Percentiles rank a stretch among this genome's conserved stretches.
These are phyloP conservation scores for Prunella vulgaris DNA, from an alignment of 257 asterid species.

Conservation along the genomic window DNA sequence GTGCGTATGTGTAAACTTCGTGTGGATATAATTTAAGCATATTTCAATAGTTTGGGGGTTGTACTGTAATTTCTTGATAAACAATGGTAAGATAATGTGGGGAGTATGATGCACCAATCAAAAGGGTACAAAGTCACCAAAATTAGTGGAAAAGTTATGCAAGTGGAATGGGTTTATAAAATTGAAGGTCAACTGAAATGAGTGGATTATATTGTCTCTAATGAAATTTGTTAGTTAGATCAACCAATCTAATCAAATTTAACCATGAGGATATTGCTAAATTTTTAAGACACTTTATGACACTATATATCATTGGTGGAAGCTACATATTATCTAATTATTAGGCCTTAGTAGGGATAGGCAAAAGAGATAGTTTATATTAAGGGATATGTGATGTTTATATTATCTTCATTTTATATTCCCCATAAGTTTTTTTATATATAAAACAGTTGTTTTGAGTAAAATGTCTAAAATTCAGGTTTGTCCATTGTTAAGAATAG, in stretches of 20 bases:
- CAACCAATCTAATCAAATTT: too few species aligned
- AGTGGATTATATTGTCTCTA: constrained; percentile 1
- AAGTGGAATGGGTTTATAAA: background rate
- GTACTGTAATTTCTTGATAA: background rate
- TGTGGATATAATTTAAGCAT: too few species aligned
- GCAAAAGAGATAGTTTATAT: background rate
- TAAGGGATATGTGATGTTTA: background rate
- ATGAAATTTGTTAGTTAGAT: background rate
- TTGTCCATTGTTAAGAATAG: background rate
- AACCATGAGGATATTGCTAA: background rate
- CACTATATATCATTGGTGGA: background rate
- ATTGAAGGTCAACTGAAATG: constrained; percentile 28
- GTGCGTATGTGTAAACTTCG: too few species aligned
- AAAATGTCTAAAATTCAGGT: background rate
- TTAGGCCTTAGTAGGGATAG: background rate
- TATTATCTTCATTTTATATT: background rate
- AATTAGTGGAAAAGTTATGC: background rate
- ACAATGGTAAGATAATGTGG: background rate
- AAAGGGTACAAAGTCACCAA: background rate
- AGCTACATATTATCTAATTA: background rate
- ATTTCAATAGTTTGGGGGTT: background rate
- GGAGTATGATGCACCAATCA: constrained; percentile 14
- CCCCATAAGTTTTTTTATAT: background rate
- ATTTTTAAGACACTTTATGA: background rate
- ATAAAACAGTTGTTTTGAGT: background rate